phyloP scores from a whole-genome alignment of 306 rosid species.

The Arachis hypogaea region DNA sequence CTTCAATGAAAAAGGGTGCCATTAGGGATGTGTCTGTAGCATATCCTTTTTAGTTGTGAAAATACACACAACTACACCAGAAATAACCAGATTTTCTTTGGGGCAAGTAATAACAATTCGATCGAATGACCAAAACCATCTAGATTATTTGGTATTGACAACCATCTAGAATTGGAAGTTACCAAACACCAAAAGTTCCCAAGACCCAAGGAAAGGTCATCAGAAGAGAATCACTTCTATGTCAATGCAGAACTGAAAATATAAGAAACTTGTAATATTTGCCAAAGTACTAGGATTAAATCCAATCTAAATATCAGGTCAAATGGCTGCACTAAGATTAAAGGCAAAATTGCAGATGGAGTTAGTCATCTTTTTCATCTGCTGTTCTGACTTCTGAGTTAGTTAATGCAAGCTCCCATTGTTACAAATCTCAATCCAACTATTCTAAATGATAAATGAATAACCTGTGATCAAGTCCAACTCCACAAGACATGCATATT shows the following conservation, averaged over 20 bases:
- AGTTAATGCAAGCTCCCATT: neutral
- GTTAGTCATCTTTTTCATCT: neutral
- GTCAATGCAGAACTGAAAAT: too few relatives aligned
- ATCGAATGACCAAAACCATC: neutral
- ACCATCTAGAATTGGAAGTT: neutral
- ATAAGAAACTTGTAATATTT: slow-evolving; percentile 5
- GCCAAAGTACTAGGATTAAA: neutral
- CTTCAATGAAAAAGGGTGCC: too few relatives aligned
- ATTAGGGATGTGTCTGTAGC: neutral
- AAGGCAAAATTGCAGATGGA: neutral
- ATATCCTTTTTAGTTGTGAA: neutral
- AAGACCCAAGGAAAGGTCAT: neutral
- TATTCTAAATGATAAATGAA: neutral
- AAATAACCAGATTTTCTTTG: neutral
- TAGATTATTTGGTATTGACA: too few relatives aligned
- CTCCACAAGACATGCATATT: slow-evolving; percentile 2
- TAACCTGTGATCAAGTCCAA: neutral
- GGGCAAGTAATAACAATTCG: neutral
- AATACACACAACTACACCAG: neutral
- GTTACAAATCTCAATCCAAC: neutral
- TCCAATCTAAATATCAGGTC: neutral
- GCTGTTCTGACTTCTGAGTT: neutral
- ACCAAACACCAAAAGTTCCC: neutral
- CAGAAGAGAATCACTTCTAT: neutral
- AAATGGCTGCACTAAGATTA: neutral